Conservation (phyloP, 495 filamentous ascomycete genomes). For the Symbiotaphrina buchneri region DNA sequence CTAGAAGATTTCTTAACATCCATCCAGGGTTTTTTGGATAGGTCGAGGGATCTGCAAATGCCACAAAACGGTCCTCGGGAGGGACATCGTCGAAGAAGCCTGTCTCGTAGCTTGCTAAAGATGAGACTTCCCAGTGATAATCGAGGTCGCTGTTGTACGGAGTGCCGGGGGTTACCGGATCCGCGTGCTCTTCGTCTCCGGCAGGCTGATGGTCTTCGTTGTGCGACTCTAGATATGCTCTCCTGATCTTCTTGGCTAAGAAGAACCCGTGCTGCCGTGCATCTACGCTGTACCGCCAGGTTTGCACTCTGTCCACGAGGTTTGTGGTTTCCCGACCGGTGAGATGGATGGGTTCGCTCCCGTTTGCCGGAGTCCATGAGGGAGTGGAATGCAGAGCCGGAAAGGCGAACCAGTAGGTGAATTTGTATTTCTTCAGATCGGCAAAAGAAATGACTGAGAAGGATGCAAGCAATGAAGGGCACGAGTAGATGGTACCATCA, state of each 20-base stretch:
- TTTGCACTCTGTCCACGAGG: slow-evolving; percentile 58
- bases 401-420: slow-evolving; percentile 88
- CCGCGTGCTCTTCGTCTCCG: slow-evolving; percentile 8
- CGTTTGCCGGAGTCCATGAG: slow-evolving; percentile 27
- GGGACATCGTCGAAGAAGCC: slow-evolving; percentile 62
- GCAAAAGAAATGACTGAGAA: slow-evolving; percentile 86
- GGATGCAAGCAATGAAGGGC: slow-evolving; percentile 70
- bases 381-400: slow-evolving; percentile 79
- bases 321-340: slow-evolving; percentile 41
- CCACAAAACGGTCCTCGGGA: slow-evolving; percentile 50
- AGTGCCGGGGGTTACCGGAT: slow-evolving; percentile 12
- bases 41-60: slow-evolving; percentile 82
- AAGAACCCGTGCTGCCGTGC: slow-evolving; percentile 82
- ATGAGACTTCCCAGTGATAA: slow-evolving; percentile 51
- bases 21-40: slow-evolving; percentile 71
- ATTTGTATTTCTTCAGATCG: slow-evolving; percentile 87
- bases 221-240: background rate
- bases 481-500: slow-evolving; percentile 86
- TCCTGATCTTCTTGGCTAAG: slow-evolving; percentile 48
- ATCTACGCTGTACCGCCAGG: slow-evolving; percentile 67
- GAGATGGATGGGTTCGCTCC: slow-evolving; percentile 19
- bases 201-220: background rate
- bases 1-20: slow-evolving; percentile 77
- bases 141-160: slow-evolving; percentile 23
- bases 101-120: slow-evolving; percentile 54